These are phyloP conservation scores for Boletales sp. DNA, from an alignment of 768 basidiomycete species.

Conservation along the genomic window DNA sequence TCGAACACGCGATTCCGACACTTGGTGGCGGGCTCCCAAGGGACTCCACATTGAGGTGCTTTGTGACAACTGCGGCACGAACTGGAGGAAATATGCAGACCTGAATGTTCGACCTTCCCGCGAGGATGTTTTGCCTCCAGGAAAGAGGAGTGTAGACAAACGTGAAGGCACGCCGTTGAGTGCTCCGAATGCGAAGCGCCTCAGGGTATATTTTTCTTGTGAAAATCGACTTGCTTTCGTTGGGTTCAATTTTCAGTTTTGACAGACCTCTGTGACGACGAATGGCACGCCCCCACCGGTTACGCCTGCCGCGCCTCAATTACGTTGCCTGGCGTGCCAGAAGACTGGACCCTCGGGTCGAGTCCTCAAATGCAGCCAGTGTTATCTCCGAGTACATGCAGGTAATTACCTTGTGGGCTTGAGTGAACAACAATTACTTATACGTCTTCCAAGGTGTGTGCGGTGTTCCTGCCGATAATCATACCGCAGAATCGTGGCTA, in stretches of 20 bases:
- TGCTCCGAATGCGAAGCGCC: constrained; percentile 55
- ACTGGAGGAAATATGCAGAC: constrained; percentile 93
- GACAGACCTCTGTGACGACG: constrained; percentile 37
- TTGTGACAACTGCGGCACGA: constrained; percentile 82
- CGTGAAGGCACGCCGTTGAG: constrained; percentile 59
- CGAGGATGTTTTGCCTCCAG: constrained; percentile 55
- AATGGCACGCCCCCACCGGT: constrained; percentile 62
- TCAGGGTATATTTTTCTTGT: constrained; percentile 44
- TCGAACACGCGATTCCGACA: constrained; percentile 69
- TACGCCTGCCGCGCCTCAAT: constrained; percentile 49
- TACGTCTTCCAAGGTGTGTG: constrained; percentile 46
- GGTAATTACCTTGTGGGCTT: constrained; percentile 38
- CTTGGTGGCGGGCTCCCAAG: constrained; percentile 93
- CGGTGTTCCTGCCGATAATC: constrained; percentile 65
- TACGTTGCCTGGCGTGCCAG: constrained; percentile 73
- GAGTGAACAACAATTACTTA: constrained; percentile 2
- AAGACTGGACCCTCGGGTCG: constrained; percentile 72
- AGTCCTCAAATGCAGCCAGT: constrained; percentile 79
- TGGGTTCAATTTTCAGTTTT: not conserved
- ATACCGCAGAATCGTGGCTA: constrained; percentile 68
- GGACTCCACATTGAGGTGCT: constrained; percentile 74
- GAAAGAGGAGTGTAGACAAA: constrained; percentile 46
- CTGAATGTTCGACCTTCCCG: constrained; percentile 70
- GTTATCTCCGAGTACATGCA: constrained; percentile 75
- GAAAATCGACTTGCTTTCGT: not conserved